Evolutionary conservation across 768 basidiomycete genomes (phyloP).

Genomic region (Suillus clintonianus): DNA sequence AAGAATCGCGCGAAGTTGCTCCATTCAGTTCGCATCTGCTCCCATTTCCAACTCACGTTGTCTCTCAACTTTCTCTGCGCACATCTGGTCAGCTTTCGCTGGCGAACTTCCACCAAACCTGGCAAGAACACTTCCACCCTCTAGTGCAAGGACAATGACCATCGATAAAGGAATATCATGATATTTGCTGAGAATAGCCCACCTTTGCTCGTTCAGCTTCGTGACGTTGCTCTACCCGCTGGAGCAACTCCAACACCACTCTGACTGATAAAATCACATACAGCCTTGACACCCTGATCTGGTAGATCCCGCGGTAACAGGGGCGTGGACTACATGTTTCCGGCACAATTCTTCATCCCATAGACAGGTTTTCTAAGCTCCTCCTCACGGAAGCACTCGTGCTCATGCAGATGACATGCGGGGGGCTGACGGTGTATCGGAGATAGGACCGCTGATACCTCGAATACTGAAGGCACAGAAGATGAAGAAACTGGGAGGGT

Average conservation of each 20-base stretch:
- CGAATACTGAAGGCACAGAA: neutral
- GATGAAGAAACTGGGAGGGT: neutral
- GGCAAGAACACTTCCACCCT: neutral
- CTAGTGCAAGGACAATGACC: neutral
- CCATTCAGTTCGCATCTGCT: neutral
- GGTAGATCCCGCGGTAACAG: neutral
- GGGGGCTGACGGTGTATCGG: neutral
- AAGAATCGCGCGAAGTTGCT: neutral
- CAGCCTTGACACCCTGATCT: neutral
- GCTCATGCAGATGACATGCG: neutral
- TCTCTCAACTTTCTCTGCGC: too few species aligned
- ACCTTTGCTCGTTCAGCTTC: neutral
- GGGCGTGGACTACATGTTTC: neutral
- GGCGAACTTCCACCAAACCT: neutral
- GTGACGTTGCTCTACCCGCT: neutral
- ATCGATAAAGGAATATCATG: neutral
- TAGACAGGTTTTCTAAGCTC: neutral
- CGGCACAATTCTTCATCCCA: neutral
- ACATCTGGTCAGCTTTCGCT: neutral
- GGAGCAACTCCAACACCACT: neutral
- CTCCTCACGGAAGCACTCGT: neutral
- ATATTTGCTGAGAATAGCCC: neutral
- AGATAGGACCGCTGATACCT: neutral
- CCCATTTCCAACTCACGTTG: too few species aligned
- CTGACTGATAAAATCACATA: neutral